Percentiles rank a stretch among this genome's conserved stretches.
Evolutionary conservation across 768 basidiomycete species (phyloP).

Genomic region (Cystobasidium tubakii): DNA sequence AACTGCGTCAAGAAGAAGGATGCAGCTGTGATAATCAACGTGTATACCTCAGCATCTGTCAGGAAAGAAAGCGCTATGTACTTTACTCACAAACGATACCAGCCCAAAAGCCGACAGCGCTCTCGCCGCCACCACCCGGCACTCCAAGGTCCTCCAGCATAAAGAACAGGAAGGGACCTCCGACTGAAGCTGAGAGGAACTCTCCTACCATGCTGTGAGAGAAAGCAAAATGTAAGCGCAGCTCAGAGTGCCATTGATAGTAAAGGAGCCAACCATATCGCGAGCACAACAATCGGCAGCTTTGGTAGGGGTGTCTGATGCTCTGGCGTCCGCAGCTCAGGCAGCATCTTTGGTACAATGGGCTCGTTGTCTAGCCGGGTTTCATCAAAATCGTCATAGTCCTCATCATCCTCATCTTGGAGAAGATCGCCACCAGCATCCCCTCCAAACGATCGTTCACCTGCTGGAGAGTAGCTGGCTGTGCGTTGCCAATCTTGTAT

Average conservation of each 20-base stretch:
- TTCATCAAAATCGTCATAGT: slow-evolving; percentile 14
- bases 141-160: slow-evolving; percentile 44
- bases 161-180: background rate
- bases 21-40: slow-evolving; percentile 56
- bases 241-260: background rate
- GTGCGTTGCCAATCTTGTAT: slow-evolving; percentile 25
- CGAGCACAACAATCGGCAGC: slow-evolving; percentile 81
- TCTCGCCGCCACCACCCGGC: slow-evolving; percentile 67
- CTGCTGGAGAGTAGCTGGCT: background rate
- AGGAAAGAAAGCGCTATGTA: too few species aligned
- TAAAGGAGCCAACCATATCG: slow-evolving; percentile 1
- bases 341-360: slow-evolving; percentile 35
- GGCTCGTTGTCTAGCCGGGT: background rate
- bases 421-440: slow-evolving; percentile 13
- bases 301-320: slow-evolving; percentile 69
- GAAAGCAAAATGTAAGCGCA: slow-evolving; percentile 49
- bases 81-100: slow-evolving; percentile 64
- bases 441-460: background rate
- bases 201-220: slow-evolving; percentile 68
- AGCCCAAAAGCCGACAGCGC: slow-evolving; percentile 81
- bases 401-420: background rate
- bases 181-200: slow-evolving; percentile 65
- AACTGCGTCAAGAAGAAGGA: slow-evolving; percentile 94
- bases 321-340: slow-evolving; percentile 38
- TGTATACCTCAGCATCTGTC: too few species aligned